These are phyloP conservation scores for Scedosporium apiospermum DNA, from an alignment of 2,329 filamentous ascomycete species.

Conservation along the genomic window DNA sequence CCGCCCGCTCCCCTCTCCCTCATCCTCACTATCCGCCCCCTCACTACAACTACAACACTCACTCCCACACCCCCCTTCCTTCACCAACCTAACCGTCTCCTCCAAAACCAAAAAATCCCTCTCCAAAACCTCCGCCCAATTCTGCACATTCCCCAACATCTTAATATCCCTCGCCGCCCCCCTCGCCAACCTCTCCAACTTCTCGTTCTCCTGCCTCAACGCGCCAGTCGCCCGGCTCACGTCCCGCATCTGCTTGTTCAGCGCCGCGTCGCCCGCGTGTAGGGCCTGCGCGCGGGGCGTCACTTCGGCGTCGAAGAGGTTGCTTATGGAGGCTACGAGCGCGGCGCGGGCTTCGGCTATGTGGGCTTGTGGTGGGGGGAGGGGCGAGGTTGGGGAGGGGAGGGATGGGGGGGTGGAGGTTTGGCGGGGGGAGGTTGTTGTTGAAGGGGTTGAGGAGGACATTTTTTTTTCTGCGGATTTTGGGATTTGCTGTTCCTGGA, in stretches of 20 bases:
- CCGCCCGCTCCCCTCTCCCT: constrained; percentile 9
- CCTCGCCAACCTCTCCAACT: constrained; percentile 54
- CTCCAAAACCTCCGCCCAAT: constrained; percentile 79
- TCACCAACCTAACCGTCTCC: constrained; percentile 47
- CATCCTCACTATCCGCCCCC: constrained; percentile 19
- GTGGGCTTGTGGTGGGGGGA: constrained; percentile 28
- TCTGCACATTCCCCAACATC: constrained; percentile 74
- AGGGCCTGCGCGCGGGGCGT: constrained; percentile 58
- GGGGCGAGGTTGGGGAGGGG: constrained; percentile 6
- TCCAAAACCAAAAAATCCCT: constrained; percentile 52
- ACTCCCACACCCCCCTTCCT: constrained; percentile 13
- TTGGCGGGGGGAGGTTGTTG: constrained; percentile 3
- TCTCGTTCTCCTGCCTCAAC: constrained; percentile 54
- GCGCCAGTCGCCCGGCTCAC: constrained; percentile 49
- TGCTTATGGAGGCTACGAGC: constrained; percentile 55
- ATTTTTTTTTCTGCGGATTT: not conserved
- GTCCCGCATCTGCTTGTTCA: constrained; percentile 59
- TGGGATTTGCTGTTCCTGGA: not conserved
- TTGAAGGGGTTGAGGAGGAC: constrained; percentile 6
- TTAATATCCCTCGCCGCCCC: constrained; percentile 57
- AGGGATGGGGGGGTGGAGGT: constrained; percentile 6
- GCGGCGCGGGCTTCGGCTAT: constrained; percentile 48
- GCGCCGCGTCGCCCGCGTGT: constrained; percentile 57
- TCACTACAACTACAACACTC: constrained; percentile 27
- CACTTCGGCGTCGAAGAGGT: constrained; percentile 60